Evolutionary conservation across 768 basidiomycete species (phyloP).

Genomic region (Podaxis pistillaris): DNA sequence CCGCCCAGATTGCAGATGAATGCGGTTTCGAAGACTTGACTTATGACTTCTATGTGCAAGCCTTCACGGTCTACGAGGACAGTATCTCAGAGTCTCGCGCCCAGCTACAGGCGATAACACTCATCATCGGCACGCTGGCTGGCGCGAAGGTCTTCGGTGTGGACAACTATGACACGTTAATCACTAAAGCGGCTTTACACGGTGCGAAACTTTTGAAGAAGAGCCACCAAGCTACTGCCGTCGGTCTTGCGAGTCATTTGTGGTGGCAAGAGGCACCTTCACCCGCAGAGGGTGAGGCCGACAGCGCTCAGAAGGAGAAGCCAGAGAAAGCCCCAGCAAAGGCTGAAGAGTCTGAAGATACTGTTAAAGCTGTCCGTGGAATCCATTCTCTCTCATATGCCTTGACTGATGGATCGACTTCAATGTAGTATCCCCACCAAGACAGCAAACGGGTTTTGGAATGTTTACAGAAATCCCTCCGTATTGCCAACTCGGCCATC

Average conservation of each 20-base stretch:
- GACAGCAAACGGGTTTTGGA: constrained; percentile 98
- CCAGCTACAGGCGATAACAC: constrained; percentile 95
- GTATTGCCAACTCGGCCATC: constrained; percentile 94
- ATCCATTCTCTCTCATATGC: neutral
- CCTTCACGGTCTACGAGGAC: constrained; percentile 98
- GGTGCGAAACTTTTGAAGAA: constrained; percentile 97
- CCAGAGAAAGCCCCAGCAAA: constrained; percentile 36
- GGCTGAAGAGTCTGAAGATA: constrained; percentile 42
- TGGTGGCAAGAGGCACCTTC: constrained; percentile 90
- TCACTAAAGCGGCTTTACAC: constrained; percentile 98
- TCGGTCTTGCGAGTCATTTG: constrained; percentile 91
- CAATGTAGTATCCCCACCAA: constrained; percentile 71
- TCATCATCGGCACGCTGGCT: constrained; percentile 90
- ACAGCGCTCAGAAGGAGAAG: constrained; percentile 28
- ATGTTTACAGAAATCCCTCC: constrained; percentile 93
- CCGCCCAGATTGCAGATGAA: constrained; percentile 93
- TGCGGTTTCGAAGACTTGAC: constrained; percentile 94
- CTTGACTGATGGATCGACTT: constrained; percentile 6
- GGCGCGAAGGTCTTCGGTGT: constrained; percentile 87
- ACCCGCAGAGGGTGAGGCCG: constrained; percentile 32
- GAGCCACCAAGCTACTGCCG: constrained; percentile 95
- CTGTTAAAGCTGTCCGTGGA: constrained; percentile 53
- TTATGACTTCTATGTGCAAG: constrained; percentile 97
- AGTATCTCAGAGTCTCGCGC: constrained; percentile 94
- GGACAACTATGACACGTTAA: constrained; percentile 96